Percentiles rank a stretch among this genome's conserved stretches.
These are phyloP conservation scores for Hypoxylon trugodes DNA, from an alignment of 495 filamentous ascomycete genomes.

Conservation along the genomic window DNA sequence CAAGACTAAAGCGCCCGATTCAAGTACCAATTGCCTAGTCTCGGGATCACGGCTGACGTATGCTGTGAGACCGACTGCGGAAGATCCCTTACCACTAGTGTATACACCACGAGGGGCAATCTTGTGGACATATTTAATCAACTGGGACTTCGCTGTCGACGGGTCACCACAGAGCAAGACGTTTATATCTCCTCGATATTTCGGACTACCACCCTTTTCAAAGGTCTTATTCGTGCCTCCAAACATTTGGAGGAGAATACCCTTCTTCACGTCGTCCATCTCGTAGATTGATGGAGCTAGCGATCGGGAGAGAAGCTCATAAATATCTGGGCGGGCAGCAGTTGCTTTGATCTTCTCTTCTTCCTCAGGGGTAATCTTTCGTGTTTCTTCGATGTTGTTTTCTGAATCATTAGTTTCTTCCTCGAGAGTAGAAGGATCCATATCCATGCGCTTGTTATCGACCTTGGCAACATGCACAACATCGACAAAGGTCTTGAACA, in stretches of 20 bases:
- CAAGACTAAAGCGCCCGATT: slow-evolving; percentile 93
- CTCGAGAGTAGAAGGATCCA: slow-evolving; percentile 85
- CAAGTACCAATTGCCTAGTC: slow-evolving; percentile 92
- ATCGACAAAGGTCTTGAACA: slow-evolving; percentile 98
- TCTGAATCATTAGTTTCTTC: slow-evolving; percentile 78
- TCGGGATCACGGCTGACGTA: slow-evolving; percentile 97
- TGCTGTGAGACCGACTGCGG: slow-evolving; percentile 96
- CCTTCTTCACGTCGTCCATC: slow-evolving; percentile 99
- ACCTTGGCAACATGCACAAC: slow-evolving; percentile 95
- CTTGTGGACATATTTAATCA: slow-evolving; percentile 94
- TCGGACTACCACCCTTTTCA: slow-evolving; percentile 93
- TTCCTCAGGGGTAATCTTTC: slow-evolving; percentile 89
- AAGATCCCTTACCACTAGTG: slow-evolving; percentile 96
- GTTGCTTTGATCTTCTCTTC: slow-evolving; percentile 87
- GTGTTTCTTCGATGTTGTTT: slow-evolving; percentile 78
- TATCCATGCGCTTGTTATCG: slow-evolving; percentile 91
- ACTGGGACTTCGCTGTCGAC: slow-evolving; percentile 93
- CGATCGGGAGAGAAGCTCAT: slow-evolving; percentile 91
- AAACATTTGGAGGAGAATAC: slow-evolving; percentile 94
- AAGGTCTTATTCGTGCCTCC: slow-evolving; percentile 99
- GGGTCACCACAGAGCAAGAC: slow-evolving; percentile 96
- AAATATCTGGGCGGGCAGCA: slow-evolving; percentile 84
- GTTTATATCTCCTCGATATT: slow-evolving; percentile 97
- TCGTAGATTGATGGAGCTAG: slow-evolving; percentile 96
- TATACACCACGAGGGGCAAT: slow-evolving; percentile 98